Conservation (phyloP, 345 rosid genomes). For the Nephelium lappaceum region DNA sequence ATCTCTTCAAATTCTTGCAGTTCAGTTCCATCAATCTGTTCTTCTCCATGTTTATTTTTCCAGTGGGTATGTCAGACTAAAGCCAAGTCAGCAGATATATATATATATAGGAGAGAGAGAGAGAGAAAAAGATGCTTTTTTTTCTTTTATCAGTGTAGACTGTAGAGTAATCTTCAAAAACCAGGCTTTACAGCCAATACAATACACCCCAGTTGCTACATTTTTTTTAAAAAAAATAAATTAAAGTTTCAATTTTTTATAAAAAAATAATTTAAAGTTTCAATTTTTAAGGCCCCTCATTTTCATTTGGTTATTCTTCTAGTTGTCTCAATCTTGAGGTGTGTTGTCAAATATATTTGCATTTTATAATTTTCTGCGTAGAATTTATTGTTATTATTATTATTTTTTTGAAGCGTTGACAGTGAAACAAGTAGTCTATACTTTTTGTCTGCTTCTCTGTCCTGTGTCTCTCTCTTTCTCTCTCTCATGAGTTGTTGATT, state of each 20-base stretch:
- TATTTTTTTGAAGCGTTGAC: slow-evolving; percentile 24
- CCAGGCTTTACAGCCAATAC: slow-evolving; percentile 43
- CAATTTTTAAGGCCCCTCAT: background rate
- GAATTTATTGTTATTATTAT: background rate
- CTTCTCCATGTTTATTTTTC: background rate
- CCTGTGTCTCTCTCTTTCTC: too few relatives aligned
- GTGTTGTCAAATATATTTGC: background rate
- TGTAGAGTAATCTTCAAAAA: slow-evolving; percentile 32
- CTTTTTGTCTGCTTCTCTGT: slow-evolving; percentile 42
- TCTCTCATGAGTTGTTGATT: slow-evolving; percentile 18
- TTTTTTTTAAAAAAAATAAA: background rate
- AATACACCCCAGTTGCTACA: slow-evolving; percentile 31
- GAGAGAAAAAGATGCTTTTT: slow-evolving; percentile 15
- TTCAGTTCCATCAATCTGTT: background rate
- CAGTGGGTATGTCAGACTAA: slow-evolving; percentile 32
- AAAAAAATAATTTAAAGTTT: background rate
- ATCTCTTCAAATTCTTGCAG: background rate
- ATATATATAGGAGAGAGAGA: background rate
- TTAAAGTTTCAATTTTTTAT: too few relatives aligned
- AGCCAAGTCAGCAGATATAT: slow-evolving; percentile 20
- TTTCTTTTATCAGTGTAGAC: slow-evolving; percentile 25
- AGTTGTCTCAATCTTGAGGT: slow-evolving; percentile 42
- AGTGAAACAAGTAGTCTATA: slow-evolving; percentile 42
- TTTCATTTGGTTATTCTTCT: slow-evolving; percentile 11
- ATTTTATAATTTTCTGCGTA: background rate